Evolutionary conservation across 441 rosid species (phyloP), one percentile per base, ranked within the genome.

Genomic region (Bocquillonia castaneifolia): DNA sequence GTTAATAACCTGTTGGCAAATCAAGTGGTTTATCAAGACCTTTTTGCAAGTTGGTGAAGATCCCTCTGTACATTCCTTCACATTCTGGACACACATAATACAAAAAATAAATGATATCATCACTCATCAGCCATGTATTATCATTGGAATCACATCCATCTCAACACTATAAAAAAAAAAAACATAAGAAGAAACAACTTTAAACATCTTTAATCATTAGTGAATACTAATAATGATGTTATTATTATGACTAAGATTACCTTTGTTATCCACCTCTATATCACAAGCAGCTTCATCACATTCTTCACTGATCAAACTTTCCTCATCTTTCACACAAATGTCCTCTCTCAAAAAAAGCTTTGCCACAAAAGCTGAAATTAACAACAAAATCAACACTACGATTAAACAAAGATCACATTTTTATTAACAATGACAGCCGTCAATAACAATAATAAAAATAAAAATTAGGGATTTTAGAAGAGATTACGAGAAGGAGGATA

Each of bases 401-500:
- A 36, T 39, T n/a, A 25, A 36, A 36, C 40, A 36, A 36, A 10
- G 36, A 26, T 20, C 20, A 36, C 22, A 54, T 48, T 26, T 10
- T 39, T 48, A 31, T 34, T 25, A 52, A 3, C 15, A 36, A 62
- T 37, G n/a, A n/a, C n/a, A n/a, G n/a, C n/a, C n/a, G n/a, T n/a
- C 25, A 69, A 63, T 32, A 25, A 52, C 62, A 40, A 1, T n/a
- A 63, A 23, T 3, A 59, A 47, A 26, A 3, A 28, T 51, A 58
- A 34, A 54, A 72, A 64, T 42, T 18, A 68, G 71, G 68, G 71
- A 56, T 63, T 64, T 53, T 9, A 50, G 12, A 68, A 58, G 34
- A 20, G 82, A 92, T 86, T 73, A 93, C 98, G 97, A 70, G 98
- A 93, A 3, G 97, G 86, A 44, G 96, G 85, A 70, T 82, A 93